Evolutionary conservation across 257 asterid genomes (phyloP).

Genomic region (Lavandula angustifolia): DNA sequence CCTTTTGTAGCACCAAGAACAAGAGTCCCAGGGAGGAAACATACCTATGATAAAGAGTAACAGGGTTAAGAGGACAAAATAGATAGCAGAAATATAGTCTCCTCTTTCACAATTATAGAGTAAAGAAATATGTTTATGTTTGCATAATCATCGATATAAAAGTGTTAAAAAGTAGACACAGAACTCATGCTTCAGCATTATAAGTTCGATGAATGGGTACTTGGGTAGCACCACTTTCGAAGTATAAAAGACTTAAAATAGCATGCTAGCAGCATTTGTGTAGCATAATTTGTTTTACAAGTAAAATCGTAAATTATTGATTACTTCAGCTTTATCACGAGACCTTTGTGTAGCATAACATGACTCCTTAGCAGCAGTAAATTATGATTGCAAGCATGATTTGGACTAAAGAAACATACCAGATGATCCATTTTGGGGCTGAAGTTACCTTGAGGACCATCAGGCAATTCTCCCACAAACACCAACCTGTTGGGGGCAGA

Average conservation of each 20-base stretch:
- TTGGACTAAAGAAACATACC: constrained; percentile 48
- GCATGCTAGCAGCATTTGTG: background rate
- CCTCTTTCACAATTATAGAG: constrained; percentile 11
- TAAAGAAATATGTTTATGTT: background rate
- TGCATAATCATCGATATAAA: constrained; percentile 5
- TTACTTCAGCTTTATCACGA: too few relatives aligned
- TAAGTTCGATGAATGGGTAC: constrained; percentile 8
- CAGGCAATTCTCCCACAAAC: constrained; percentile 90
- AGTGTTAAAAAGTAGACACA: constrained; percentile 8
- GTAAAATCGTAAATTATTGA: background rate
- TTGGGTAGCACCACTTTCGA: background rate
- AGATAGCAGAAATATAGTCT: background rate
- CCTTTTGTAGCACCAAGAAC: constrained; percentile 98
- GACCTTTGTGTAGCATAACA: background rate
- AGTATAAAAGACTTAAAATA: constrained; percentile 21
- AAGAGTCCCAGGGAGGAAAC: constrained; percentile 95
- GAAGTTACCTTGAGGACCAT: constrained; percentile 66
- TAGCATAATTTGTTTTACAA: background rate
- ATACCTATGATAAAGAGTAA: constrained; percentile 51
- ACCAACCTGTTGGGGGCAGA: constrained; percentile 83
- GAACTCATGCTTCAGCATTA: constrained; percentile 9
- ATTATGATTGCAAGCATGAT: constrained; percentile 3
- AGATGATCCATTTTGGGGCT: constrained; percentile 99
- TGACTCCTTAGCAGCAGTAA: background rate
- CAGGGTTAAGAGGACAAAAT: background rate